A percentile compares a stretch with the other conserved stretches of the same genome.
Conservation (phyloP, 2,329 filamentous ascomycete species). For the Fusarium piperis region DNA sequence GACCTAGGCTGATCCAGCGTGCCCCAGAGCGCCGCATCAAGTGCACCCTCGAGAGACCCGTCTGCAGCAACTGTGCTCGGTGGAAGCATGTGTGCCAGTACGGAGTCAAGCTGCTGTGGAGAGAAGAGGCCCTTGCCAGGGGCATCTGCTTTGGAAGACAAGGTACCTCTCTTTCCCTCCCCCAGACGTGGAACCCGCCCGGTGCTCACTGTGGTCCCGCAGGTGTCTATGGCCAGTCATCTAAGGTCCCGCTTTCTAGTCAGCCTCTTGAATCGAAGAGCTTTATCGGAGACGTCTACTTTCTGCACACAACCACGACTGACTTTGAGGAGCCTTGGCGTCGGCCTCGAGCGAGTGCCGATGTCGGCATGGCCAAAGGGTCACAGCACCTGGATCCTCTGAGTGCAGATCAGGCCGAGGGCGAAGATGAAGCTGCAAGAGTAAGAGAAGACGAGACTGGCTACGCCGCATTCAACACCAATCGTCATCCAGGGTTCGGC, state of each 20-base stretch:
- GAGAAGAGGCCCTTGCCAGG: conserved; percentile 15
- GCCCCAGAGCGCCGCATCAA: conserved; percentile 4
- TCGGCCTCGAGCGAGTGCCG: not conserved
- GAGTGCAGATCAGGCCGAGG: not conserved
- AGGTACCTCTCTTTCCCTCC: not conserved
- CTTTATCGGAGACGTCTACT: conserved; percentile 1
- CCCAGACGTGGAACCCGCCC: not conserved
- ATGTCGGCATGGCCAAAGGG: not conserved
- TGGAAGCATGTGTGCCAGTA: conserved; percentile 5
- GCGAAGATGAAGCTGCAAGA: not conserved
- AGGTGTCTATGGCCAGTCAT: conserved; percentile 9
- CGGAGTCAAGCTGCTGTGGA: conserved; percentile 11
- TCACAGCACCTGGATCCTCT: not conserved
- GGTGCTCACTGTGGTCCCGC: not conserved
- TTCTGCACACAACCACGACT: not conserved
- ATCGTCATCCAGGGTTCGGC: not conserved
- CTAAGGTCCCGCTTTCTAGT: not conserved
- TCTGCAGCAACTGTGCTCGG: conserved; percentile 7
- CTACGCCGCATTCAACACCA: not conserved
- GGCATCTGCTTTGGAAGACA: conserved; percentile 13
- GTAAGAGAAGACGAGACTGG: not conserved
- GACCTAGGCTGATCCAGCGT: not conserved
- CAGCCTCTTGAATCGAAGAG: not conserved
- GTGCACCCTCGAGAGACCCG: conserved; percentile 5
- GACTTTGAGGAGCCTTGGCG: not conserved